Conservation (phyloP, 2,329 filamentous ascomycete genomes). For the Penicillium sclerotiorum region DNA sequence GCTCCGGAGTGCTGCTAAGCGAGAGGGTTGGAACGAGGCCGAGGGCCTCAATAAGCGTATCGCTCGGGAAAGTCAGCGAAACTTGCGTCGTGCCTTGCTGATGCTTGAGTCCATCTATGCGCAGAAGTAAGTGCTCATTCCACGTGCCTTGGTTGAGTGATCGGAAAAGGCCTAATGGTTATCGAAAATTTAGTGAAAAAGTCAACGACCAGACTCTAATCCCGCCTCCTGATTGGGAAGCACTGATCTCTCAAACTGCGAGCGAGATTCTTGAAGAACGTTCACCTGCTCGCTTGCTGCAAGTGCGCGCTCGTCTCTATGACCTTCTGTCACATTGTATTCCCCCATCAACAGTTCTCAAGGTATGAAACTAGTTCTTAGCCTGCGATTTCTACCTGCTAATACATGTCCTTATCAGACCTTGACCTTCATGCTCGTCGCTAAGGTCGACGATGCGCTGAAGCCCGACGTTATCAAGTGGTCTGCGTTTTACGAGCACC, state of each 20-base stretch:
- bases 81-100: conserved; percentile 82
- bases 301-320: conserved; percentile 92
- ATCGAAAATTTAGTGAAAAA: conserved; percentile 68
- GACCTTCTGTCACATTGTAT: conserved; percentile 97
- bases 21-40: conserved; percentile 79
- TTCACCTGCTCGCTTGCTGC: conserved; percentile 82
- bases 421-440: conserved; percentile 88
- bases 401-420: conserved; percentile 49
- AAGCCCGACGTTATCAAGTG: conserved; percentile 93
- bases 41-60: conserved; percentile 79
- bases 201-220: conserved; percentile 85
- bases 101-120: conserved; percentile 98
- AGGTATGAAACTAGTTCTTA: conserved; percentile 48
- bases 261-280: conserved; percentile 91
- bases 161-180: neutral
- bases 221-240: conserved; percentile 95
- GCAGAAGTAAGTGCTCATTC: conserved; percentile 71
- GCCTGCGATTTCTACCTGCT: neutral
- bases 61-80: conserved; percentile 86
- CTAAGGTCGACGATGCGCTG: conserved; percentile 81
- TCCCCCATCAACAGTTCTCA: conserved; percentile 88
- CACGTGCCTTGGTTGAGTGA: neutral
- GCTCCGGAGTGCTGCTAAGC: conserved; percentile 69
- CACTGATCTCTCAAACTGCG: conserved; percentile 84
- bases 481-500: conserved; percentile 96